These are phyloP conservation scores for Talaromyces piceae DNA, from an alignment of 2,329 filamentous ascomycete species.

Conservation along the genomic window DNA sequence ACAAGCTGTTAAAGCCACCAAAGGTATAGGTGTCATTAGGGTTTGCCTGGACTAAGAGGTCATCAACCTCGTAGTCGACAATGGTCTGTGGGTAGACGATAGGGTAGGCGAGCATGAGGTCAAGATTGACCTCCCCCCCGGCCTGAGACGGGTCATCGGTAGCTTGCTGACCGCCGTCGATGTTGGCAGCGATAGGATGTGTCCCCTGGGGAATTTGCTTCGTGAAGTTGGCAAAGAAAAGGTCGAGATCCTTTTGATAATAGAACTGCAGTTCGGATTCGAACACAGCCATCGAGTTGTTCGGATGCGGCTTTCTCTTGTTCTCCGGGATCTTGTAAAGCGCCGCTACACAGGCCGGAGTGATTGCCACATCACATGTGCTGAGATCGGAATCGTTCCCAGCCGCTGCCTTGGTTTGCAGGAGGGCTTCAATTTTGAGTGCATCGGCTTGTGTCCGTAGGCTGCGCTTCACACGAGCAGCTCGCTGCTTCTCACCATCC, in stretches of 20 bases:
- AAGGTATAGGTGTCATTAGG: slow-evolving; percentile 24
- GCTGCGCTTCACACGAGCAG: slow-evolving; percentile 8
- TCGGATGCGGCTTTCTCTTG: slow-evolving; percentile 29
- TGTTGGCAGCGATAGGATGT: slow-evolving; percentile 39
- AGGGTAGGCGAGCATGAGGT: slow-evolving; percentile 49
- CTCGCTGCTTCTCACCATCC: not conserved
- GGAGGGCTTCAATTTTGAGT: not conserved
- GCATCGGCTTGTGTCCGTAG: not conserved
- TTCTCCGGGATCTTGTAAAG: slow-evolving; percentile 39
- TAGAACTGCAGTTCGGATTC: slow-evolving; percentile 48
- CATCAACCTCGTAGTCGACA: slow-evolving; percentile 46
- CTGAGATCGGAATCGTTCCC: slow-evolving; percentile 6
- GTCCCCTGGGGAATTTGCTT: slow-evolving; percentile 36
- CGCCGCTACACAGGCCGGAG: slow-evolving; percentile 48
- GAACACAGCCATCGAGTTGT: slow-evolving; percentile 48
- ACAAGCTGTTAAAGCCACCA: slow-evolving; percentile 38
- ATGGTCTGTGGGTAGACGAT: slow-evolving; percentile 47
- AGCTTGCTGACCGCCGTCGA: slow-evolving; percentile 40
- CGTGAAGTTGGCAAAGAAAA: slow-evolving; percentile 42
- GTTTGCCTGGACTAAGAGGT: slow-evolving; percentile 21
- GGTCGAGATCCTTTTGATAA: slow-evolving; percentile 42
- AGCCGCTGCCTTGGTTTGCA: not conserved
- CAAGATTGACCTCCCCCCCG: slow-evolving; percentile 45
- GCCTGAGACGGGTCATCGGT: slow-evolving; percentile 21
- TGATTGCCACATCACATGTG: slow-evolving; percentile 49